Evolutionary conservation across 2,329 filamentous ascomycete genomes (phyloP).

Genomic region (Aspergillus hiratsukae): DNA sequence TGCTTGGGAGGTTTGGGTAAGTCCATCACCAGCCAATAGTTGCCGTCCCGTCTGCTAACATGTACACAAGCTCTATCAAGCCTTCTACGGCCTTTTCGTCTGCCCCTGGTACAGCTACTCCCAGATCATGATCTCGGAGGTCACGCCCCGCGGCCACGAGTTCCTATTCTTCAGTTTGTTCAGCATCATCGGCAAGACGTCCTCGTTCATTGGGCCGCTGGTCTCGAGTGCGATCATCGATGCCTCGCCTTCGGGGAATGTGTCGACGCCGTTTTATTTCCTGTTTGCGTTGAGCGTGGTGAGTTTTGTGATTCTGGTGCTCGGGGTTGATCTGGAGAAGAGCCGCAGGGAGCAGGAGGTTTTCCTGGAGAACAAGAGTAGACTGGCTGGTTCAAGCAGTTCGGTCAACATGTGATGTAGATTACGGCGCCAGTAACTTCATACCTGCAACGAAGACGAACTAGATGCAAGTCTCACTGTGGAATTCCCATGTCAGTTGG

Average conservation of each 20-base stretch:
- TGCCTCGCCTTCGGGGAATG: conserved; percentile 50
- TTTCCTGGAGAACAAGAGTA: conserved; percentile 44
- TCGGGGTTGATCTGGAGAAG: conserved; percentile 59
- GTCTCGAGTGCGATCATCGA: conserved; percentile 68
- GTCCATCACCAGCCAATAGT: no score
- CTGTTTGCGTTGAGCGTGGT: conserved; percentile 55
- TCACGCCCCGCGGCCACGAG: conserved; percentile 64
- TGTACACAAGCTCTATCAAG: conserved; percentile 36
- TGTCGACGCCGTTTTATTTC: conserved; percentile 63
- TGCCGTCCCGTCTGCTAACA: background rate
- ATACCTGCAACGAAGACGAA: background rate
- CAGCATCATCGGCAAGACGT: conserved; percentile 65
- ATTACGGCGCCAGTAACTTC: background rate
- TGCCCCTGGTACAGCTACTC: conserved; percentile 68
- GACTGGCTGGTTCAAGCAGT: background rate
- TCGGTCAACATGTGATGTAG: background rate
- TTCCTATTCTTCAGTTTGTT: conserved; percentile 68
- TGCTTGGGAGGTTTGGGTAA: conserved; percentile 50
- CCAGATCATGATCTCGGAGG: conserved; percentile 67
- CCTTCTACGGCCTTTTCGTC: conserved; percentile 62
- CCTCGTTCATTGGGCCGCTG: conserved; percentile 63
- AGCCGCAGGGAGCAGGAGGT: conserved; percentile 55
- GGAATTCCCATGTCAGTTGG: background rate
- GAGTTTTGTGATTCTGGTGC: conserved; percentile 51
- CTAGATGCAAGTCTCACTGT: background rate